Percentiles rank a stretch among this genome's conserved stretches.
phyloP scores from a whole-genome alignment of 352 stramenopile species.

The Phytophthora pisi region DNA sequence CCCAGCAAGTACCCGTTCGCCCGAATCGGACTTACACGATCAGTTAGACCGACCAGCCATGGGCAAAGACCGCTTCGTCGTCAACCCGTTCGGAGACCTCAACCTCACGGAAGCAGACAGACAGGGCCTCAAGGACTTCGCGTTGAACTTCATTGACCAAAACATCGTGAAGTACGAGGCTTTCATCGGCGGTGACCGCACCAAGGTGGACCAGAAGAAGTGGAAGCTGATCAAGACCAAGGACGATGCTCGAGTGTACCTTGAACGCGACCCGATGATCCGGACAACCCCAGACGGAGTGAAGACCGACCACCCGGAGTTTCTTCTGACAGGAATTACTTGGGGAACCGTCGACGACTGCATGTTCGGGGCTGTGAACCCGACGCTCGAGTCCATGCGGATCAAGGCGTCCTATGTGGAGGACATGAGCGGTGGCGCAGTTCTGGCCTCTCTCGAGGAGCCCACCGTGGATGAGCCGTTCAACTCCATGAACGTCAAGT shows the following conservation, averaged over 20 bases:
- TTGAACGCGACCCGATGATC: slow-evolving; percentile 30
- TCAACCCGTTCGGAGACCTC: slow-evolving; percentile 36
- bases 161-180: slow-evolving; percentile 49
- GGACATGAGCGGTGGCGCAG: slow-evolving; percentile 42
- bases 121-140: slow-evolving; percentile 27
- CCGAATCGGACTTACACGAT: too few relatives aligned
- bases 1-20: slow-evolving; percentile 12
- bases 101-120: slow-evolving; percentile 24
- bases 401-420: slow-evolving; percentile 56
- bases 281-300: slow-evolving; percentile 2
- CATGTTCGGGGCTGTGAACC: slow-evolving; percentile 48
- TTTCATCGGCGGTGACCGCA: slow-evolving; percentile 21
- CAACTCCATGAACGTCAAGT: slow-evolving; percentile 43
- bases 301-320: slow-evolving; percentile 20
- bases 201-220: slow-evolving; percentile 37
- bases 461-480: slow-evolving; percentile 56
- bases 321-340: slow-evolving; percentile 41
- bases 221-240: slow-evolving; percentile 46
- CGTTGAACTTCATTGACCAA: slow-evolving; percentile 33
- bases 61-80: slow-evolving; percentile 38
- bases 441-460: slow-evolving; percentile 45
- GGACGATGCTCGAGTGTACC: slow-evolving; percentile 33
- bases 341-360: slow-evolving; percentile 46
- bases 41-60: slow-evolving; percentile 6
- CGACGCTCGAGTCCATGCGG: slow-evolving; percentile 42